These are phyloP conservation scores for Starmerella floris DNA, from an alignment of 805 yeast genomes.

Conservation along the genomic window DNA sequence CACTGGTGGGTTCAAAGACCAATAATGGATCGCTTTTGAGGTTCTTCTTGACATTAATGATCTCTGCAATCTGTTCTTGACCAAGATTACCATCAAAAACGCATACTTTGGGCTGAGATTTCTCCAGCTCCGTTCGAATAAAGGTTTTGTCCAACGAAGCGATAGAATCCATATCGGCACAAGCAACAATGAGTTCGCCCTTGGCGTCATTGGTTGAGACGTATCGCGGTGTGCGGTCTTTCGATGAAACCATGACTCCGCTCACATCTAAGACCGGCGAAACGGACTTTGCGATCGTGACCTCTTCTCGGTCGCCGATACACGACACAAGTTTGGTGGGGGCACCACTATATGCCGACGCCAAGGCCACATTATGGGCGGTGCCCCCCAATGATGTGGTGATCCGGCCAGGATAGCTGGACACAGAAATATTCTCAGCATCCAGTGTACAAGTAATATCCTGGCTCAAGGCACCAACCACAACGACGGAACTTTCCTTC, in stretches of 20 bases:
- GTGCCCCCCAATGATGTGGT: conserved; percentile 65
- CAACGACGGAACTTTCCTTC: conserved; percentile 26
- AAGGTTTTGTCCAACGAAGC: conserved; percentile 37
- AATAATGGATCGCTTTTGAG: conserved; percentile 6
- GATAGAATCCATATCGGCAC: conserved; percentile 71
- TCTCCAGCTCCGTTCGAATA: conserved; percentile 32
- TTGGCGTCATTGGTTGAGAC: conserved; percentile 46
- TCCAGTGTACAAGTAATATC: conserved; percentile 50
- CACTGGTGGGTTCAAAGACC: conserved; percentile 68
- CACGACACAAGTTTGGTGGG: conserved; percentile 14
- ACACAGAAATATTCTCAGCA: conserved; percentile 25
- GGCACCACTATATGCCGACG: conserved; percentile 33
- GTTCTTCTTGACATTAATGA: conserved; percentile 21
- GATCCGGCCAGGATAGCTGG: conserved; percentile 62
- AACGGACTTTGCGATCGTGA: conserved; percentile 17
- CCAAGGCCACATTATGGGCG: conserved; percentile 65
- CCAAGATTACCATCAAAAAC: conserved; percentile 61
- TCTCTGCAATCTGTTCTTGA: conserved; percentile 29
- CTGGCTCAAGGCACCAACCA: conserved; percentile 65
- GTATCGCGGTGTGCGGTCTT: conserved; percentile 51
- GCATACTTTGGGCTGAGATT: conserved; percentile 43
- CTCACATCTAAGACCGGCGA: conserved; percentile 24
- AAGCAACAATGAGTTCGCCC: conserved; percentile 60
- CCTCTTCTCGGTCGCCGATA: conserved; percentile 23
- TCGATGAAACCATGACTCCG: conserved; percentile 31